Base-by-base conservation (phyloP, 1,284 basidiomycete genomes). In the Marasmius fiardii region DNA sequence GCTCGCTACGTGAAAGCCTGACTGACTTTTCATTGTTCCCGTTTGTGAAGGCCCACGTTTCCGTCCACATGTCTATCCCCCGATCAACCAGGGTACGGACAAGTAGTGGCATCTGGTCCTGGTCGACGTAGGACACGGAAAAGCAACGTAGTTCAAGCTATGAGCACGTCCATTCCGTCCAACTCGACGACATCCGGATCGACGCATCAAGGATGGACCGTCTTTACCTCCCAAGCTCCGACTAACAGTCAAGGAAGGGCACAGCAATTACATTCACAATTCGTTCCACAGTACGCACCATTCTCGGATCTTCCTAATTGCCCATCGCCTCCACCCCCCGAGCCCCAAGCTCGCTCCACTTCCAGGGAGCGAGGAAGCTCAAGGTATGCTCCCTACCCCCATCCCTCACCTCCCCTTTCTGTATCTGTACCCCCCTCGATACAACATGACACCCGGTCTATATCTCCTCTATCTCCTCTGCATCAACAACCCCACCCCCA, bases 51-150 rank as follows among this genome's bases (percentile, higher is more conserved):
- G 1, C 83, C 83, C 24, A 89, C 80, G 44, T 92, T 92, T 65
- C 90, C 90, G 11, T 80, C 75, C 55, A 89, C 86, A 24, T 92
- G 89, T 67, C 73, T 92, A 49, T 82, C 89, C 1, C 89, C 90
- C 53, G 90, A 90, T 68, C 89, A 91, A 62, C 81, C 89, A 41
- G 90, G 89, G 14, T 92, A 85, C 68, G 90, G 90, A 20, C 89
- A 91, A 64, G 83, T 92, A 44, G 80, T 91, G 18, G 79, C 84
- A 47, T 79, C 75, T 43, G 76, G 80, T 21, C 74, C 79, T n/a
- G 80, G 80, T 26, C 80, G 86, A 58, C 80, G 88, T 48, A 78
- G 86, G 53, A 70, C 80, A 16, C 79, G 87, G 31, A 79, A 85
- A 54, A 49, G 31, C 20, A 44, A 31, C 20, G 73, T 23, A 65